phyloP scores from a whole-genome alignment of 2,329 filamentous ascomycete species.

The Furcasterigmium furcatum region DNA sequence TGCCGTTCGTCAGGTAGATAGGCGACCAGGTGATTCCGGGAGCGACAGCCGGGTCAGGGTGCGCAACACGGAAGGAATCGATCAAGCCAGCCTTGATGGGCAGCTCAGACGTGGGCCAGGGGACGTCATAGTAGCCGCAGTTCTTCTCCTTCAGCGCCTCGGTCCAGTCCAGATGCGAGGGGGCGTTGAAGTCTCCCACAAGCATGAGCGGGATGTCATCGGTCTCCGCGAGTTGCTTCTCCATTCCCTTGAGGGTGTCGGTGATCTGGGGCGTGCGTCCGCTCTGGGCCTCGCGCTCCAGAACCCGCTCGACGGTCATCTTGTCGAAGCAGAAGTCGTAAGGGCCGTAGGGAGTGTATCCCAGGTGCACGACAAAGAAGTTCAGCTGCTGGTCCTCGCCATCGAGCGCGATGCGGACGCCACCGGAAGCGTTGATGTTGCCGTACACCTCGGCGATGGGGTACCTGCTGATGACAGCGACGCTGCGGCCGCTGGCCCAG shows the following conservation, averaged over 20 bases:
- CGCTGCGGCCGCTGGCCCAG: slow-evolving; percentile 26
- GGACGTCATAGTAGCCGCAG: slow-evolving; percentile 28
- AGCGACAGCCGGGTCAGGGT: slow-evolving; percentile 27
- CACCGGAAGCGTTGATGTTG: slow-evolving; percentile 21
- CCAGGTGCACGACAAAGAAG: slow-evolving; percentile 32
- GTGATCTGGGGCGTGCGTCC: slow-evolving; percentile 33
- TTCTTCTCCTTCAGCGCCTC: slow-evolving; percentile 26
- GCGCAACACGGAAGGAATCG: slow-evolving; percentile 34
- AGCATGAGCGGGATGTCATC: slow-evolving; percentile 30
- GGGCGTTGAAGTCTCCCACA: slow-evolving; percentile 39
- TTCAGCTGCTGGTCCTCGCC: slow-evolving; percentile 24
- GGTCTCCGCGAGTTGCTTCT: slow-evolving; percentile 21
- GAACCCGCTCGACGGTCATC: slow-evolving; percentile 25
- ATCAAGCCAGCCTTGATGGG: slow-evolving; percentile 29
- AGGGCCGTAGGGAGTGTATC: slow-evolving; percentile 35
- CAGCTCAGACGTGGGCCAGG: slow-evolving; percentile 34
- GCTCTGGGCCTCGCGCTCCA: slow-evolving; percentile 24
- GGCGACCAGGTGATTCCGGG: slow-evolving; percentile 38
- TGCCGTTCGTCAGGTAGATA: slow-evolving; percentile 26
- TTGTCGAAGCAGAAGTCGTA: slow-evolving; percentile 38
- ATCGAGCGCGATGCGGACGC: slow-evolving; percentile 30
- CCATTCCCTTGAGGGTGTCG: slow-evolving; percentile 28
- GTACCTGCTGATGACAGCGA: slow-evolving; percentile 33
- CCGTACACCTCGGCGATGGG: slow-evolving; percentile 27
- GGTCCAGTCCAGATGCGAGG: slow-evolving; percentile 38